A percentile compares a stretch with the other conserved stretches of the same genome.
Evolutionary conservation across 352 stramenopile genomes (phyloP).

Genomic region (Globisporangium alternatum): DNA sequence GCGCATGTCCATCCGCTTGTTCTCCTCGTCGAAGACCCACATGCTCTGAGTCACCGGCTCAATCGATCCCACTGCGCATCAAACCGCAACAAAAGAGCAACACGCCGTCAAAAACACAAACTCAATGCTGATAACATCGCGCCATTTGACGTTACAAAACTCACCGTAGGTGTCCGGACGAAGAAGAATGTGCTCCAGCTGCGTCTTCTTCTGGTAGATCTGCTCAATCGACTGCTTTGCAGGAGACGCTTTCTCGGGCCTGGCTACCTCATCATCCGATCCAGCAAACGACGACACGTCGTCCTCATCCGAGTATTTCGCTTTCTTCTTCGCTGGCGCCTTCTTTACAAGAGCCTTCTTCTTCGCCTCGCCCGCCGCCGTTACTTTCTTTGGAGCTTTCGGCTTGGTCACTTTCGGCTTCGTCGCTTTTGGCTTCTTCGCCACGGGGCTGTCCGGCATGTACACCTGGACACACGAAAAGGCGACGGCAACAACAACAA

Average conservation of each 20-base stretch:
- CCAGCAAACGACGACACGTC: slow-evolving; percentile 32
- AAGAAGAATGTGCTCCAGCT: slow-evolving; percentile 97
- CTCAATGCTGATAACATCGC: neutral
- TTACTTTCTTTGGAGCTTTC: slow-evolving; percentile 31
- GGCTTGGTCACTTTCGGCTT: slow-evolving; percentile 20
- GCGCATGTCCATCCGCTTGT: slow-evolving; percentile 90
- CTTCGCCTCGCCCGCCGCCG: slow-evolving; percentile 16
- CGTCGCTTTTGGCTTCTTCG: slow-evolving; percentile 15
- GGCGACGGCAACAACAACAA: neutral
- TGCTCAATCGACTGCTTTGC: slow-evolving; percentile 80
- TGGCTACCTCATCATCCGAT: slow-evolving; percentile 31
- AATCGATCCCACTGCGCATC: slow-evolving; percentile 88
- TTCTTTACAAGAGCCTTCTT: slow-evolving; percentile 33
- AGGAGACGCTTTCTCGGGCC: slow-evolving; percentile 20
- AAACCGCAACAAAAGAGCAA: neutral
- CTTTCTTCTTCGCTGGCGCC: slow-evolving; percentile 54
- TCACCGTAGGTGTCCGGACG: slow-evolving; percentile 97
- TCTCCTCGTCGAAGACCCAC: slow-evolving; percentile 90
- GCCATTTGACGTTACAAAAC: slow-evolving; percentile 12
- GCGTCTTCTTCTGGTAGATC: slow-evolving; percentile 98
- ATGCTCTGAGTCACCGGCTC: slow-evolving; percentile 91
- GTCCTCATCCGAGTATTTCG: slow-evolving; percentile 21
- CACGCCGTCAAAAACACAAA: neutral
- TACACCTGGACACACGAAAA: slow-evolving; percentile 13
- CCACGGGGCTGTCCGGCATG: slow-evolving; percentile 14